Evolutionary conservation across 2,329 filamentous ascomycete species (phyloP).

Genomic region (Coniochaeta prunicola): DNA sequence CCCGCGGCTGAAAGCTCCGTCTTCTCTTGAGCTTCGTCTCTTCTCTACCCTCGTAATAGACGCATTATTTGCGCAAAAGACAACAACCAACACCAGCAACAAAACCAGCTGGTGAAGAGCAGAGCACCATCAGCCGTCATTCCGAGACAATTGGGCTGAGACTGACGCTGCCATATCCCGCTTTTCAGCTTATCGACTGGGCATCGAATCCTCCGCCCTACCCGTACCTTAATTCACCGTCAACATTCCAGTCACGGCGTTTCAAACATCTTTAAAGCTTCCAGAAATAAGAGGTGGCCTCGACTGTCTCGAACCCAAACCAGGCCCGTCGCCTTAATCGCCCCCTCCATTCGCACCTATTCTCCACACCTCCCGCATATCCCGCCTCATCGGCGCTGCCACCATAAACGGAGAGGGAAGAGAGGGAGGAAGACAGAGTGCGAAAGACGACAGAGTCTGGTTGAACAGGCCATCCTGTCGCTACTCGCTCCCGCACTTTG

Average conservation of each 20-base stretch:
- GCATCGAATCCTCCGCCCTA: background rate
- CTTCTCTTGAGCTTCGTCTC: background rate
- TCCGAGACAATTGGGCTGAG: background rate
- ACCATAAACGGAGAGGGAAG: background rate
- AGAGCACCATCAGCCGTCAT: background rate
- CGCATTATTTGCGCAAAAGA: background rate
- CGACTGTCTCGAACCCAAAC: background rate
- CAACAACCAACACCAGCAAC: background rate
- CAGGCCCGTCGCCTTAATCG: background rate
- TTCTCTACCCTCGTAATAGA: background rate
- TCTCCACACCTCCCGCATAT: conserved; percentile 1
- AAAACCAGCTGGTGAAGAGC: background rate
- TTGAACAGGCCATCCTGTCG: background rate
- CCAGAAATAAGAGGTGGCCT: background rate
- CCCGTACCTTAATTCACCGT: background rate
- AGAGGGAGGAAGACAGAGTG: too few species aligned
- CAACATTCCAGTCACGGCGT: background rate
- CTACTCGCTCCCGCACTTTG: background rate
- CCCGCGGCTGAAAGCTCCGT: background rate
- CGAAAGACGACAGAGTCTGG: background rate
- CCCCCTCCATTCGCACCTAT: background rate
- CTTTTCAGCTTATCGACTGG: background rate
- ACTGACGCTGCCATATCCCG: background rate
- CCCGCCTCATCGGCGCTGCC: background rate
- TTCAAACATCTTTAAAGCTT: background rate